phyloP scores from a whole-genome alignment of 2,329 filamentous ascomycete species.

The Diaporthe batatas region DNA sequence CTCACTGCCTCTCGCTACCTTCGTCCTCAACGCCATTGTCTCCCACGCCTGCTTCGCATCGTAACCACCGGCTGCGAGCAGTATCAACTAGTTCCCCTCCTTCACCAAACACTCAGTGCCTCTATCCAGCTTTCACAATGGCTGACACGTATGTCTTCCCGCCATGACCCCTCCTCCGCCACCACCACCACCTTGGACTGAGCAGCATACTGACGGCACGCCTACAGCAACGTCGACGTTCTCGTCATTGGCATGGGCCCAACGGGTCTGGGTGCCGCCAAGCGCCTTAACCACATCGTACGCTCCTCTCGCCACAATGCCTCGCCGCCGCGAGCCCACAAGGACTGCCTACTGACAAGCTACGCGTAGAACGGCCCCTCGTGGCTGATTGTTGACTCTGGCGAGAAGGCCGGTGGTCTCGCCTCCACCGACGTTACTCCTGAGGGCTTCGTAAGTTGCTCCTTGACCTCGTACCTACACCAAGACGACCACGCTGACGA shows the following conservation, averaged over 20 bases:
- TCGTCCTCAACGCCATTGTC: conserved; percentile 30
- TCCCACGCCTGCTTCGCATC: conserved; percentile 25
- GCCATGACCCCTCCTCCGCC: conserved; percentile 13
- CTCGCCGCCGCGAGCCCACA: conserved; percentile 42
- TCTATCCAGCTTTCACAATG: conserved; percentile 45
- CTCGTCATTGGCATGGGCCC: conserved; percentile 98
- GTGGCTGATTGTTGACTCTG: conserved; percentile 95
- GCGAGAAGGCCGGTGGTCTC: conserved; percentile 92
- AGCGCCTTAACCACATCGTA: conserved; percentile 97
- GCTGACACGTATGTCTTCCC: conserved; percentile 47
- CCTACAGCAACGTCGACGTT: conserved; percentile 86
- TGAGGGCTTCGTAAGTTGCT: conserved; percentile 88
- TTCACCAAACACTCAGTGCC: conserved; percentile 25
- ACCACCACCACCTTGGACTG: background rate
- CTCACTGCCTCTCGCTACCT: conserved; percentile 16
- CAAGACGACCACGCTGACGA: conserved; percentile 1
- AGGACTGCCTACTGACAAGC: conserved; percentile 46
- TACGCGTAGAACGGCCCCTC: conserved; percentile 82
- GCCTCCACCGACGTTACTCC: conserved; percentile 95
- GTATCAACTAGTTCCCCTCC: conserved; percentile 22
- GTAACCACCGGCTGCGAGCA: conserved; percentile 29
- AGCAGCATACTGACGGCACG: conserved; percentile 38
- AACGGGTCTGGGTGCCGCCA: conserved; percentile 96
- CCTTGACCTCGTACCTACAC: conserved; percentile 35
- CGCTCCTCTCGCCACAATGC: conserved; percentile 54